These are phyloP conservation scores for Zymoseptoria crescenta DNA, from an alignment of 2,329 filamentous ascomycete genomes.

Conservation along the genomic window DNA sequence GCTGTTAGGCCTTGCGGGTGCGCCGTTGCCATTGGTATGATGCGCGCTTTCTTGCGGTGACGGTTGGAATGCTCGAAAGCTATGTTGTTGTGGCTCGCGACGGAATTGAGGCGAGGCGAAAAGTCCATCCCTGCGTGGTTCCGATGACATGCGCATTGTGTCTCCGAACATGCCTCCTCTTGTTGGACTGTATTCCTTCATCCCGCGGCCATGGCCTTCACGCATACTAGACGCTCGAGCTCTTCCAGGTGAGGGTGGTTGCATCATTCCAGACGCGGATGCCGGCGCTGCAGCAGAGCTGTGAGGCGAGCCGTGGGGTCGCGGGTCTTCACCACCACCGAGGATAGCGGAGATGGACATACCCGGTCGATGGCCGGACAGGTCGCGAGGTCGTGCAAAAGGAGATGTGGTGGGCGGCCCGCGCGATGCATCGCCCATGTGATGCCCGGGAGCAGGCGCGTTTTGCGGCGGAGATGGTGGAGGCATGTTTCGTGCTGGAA, in stretches of 20 bases:
- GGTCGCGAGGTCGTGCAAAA: slow-evolving; percentile 48
- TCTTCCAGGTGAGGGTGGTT: slow-evolving; percentile 39
- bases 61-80: slow-evolving; percentile 25
- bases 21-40: slow-evolving; percentile 16
- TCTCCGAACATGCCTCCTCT: slow-evolving; percentile 20
- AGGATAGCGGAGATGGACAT: slow-evolving; percentile 72
- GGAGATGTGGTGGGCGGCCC: slow-evolving; percentile 38
- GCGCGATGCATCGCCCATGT: slow-evolving; percentile 30
- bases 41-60: slow-evolving; percentile 17
- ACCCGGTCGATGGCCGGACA: slow-evolving; percentile 51
- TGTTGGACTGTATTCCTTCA: slow-evolving; percentile 21
- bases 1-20: slow-evolving; percentile 27
- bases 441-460: slow-evolving; percentile 33
- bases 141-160: slow-evolving; percentile 19
- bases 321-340: slow-evolving; percentile 36
- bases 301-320: slow-evolving; percentile 27
- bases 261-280: slow-evolving; percentile 36
- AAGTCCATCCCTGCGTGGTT: slow-evolving; percentile 23
- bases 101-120: slow-evolving; percentile 27
- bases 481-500: slow-evolving; percentile 40
- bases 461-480: slow-evolving; percentile 43
- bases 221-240: slow-evolving; percentile 32
- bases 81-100: slow-evolving; percentile 23
- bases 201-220: slow-evolving; percentile 20
- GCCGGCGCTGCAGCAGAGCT: slow-evolving; percentile 20